phyloP scores from a whole-genome alignment of 306 rosid genomes.

The Acacia acuminata region DNA sequence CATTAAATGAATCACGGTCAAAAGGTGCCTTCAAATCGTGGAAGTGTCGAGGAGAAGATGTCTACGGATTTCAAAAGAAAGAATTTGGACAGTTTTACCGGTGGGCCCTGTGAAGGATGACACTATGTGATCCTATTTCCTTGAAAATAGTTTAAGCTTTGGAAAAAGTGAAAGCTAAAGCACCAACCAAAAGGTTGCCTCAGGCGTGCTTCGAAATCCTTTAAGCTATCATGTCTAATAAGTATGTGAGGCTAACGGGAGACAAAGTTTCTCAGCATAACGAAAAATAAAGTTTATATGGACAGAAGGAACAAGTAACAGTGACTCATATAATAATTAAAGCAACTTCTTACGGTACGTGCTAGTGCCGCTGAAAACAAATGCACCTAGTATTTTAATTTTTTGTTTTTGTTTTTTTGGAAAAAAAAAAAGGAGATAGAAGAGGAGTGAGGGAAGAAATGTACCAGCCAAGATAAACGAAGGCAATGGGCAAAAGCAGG shows the following conservation, averaged over 20 bases:
- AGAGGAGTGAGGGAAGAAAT: not conserved
- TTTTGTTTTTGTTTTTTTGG: not conserved
- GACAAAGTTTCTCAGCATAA: constrained; percentile 3
- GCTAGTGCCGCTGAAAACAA: not conserved
- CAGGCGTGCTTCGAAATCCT: constrained; percentile 26
- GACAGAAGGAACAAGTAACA: not conserved
- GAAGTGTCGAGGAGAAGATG: constrained; percentile 19
- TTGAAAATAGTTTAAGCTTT: constrained; percentile 6
- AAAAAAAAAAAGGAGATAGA: not conserved
- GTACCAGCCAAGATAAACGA: constrained; percentile 97
- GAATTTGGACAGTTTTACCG: not conserved
- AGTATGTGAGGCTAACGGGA: constrained; percentile 7
- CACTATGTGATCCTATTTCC: not conserved
- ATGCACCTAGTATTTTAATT: not conserved
- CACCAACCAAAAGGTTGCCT: constrained; percentile 27
- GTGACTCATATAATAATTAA: not conserved
- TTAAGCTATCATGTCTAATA: constrained; percentile 22
- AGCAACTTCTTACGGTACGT: not conserved
- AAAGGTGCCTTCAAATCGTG: constrained; percentile 20
- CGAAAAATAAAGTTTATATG: not conserved
- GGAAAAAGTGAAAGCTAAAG: constrained; percentile 46
- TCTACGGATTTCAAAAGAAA: not conserved
- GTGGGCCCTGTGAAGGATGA: constrained; percentile 18
- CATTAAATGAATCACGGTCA: constrained; percentile 12
- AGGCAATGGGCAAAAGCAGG: constrained; percentile 87